Conservation (phyloP, 352 stramenopile genomes). For the Elongisporangium prolatum region DNA sequence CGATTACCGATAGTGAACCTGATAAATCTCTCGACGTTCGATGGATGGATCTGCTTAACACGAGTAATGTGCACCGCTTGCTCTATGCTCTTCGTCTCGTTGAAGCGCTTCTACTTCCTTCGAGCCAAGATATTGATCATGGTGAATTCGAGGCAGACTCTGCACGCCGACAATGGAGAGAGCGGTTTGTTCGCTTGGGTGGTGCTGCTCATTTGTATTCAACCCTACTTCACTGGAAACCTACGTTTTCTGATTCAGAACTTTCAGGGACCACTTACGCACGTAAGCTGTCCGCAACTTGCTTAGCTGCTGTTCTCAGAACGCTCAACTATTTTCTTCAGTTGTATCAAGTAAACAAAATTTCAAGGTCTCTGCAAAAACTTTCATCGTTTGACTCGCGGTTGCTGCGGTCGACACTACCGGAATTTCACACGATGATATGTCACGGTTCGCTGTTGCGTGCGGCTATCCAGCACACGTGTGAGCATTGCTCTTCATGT, state of each 20-base stretch:
- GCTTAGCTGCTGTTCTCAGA: slow-evolving; percentile 43
- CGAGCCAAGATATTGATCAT: background rate
- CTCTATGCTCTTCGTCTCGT: slow-evolving; percentile 66
- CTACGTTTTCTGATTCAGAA: background rate
- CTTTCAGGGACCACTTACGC: slow-evolving; percentile 15
- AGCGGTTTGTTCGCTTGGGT: slow-evolving; percentile 69
- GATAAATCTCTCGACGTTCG: slow-evolving; percentile 12
- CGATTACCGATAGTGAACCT: slow-evolving; percentile 4
- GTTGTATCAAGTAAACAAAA: slow-evolving; percentile 6
- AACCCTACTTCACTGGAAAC: slow-evolving; percentile 24
- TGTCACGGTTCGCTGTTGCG: background rate
- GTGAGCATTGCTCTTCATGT: background rate
- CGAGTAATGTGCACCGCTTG: slow-evolving; percentile 41
- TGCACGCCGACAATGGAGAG: slow-evolving; percentile 64
- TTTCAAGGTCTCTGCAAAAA: background rate
- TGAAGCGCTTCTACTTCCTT: slow-evolving; percentile 58
- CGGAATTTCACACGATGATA: slow-evolving; percentile 26
- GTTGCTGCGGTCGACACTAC: slow-evolving; percentile 24
- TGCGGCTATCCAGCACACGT: slow-evolving; percentile 3
- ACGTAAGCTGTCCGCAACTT: slow-evolving; percentile 37
- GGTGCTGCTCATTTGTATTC: slow-evolving; percentile 42
- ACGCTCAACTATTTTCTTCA: slow-evolving; percentile 42
- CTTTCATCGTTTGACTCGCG: slow-evolving; percentile 25
- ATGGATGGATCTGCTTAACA: slow-evolving; percentile 47
- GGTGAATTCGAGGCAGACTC: slow-evolving; percentile 20